Base-by-base conservation (phyloP, 2,329 filamentous ascomycete genomes). In the Colletotrichum trifolii region DNA sequence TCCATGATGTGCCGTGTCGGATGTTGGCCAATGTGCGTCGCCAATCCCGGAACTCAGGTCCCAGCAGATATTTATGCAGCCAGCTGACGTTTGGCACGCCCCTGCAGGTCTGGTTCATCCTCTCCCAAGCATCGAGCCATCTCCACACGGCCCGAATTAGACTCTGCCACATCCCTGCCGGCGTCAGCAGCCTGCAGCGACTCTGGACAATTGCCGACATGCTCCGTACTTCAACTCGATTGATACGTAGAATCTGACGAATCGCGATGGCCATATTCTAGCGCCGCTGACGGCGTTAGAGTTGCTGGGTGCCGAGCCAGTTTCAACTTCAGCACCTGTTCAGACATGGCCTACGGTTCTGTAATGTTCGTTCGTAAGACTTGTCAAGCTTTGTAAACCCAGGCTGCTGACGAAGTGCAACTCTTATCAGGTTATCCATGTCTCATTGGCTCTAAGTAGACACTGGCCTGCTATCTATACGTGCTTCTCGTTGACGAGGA, bases 401-500 rank as follows among this genome's bases (percentile, higher is more conserved):
- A 25, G 25, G 4, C 25, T 25, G 4, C 25, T 25, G 25, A 25
- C 25, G 25, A 5, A 25, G 5, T 25, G 25, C 25, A 25, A 25
- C 4, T 25, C 25, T 5, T 25, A 25, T 25, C 25, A 25, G 25
- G 25, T 4, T 25, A 1, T 25, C 25, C 2, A 25, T 25, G 25
- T 48, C 17, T 48, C 33, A 3, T 12, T 15, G 12, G 42, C 12
- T 45, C 42, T 17, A 45, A 1, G 11, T 45, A 9, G 38, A 3
- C 38, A 40, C 8, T 13, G 10, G 11, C 25, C 25, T 11, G 17
- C 11, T 1, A 7, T 12, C 15, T 13, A 33, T n/a, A 33, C 10
- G 15, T 58, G 25, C 38, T 38, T 56, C 47, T 58, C 38, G 25
- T 58, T 58, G 10, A 58, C 43, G 54, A 81, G 69, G 1, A 81